Evolutionary conservation across 2,329 filamentous ascomycete genomes (phyloP), one percentile per base, ranked within the genome.

Genomic region (Orbilia oligospora): DNA sequence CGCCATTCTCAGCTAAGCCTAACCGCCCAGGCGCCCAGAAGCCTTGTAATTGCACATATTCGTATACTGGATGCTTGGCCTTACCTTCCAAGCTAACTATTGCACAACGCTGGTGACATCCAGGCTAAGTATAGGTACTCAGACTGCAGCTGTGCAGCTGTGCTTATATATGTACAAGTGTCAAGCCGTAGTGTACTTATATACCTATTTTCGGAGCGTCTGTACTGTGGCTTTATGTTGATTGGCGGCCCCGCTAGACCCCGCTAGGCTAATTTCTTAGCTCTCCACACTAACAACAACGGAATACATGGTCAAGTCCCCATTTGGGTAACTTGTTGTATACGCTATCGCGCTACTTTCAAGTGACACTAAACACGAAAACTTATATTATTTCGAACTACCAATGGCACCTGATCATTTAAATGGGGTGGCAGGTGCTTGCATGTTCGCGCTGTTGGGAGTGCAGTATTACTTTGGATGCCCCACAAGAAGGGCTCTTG

Each of bases 21-120:
- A 56, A 22, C 2, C 53, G 53, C 53, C 53, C 16, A 58, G 53
- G 38, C 53, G 53, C 53, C n/a, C 18, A 58, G 53, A 22, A 58
- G 38, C 53, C 53, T 58, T 58, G 30, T 58, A n/a, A n/a, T 30
- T 22, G 30, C 30, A 58, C n/a, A 22, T n/a, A 14, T 5, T 56
- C 53, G 16, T 38, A 10, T 36, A 1, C 1, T 56, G 30, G 14
- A 20, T 36, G 53, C 27, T 58, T 58, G 24, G 51, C 33, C 24
- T 55, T 12, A 16, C 51, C 9, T 18, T 30, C 51, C 24, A 55
- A 55, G 24, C 14, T n/a, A n/a, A n/a, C n/a, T 20, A 1, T 16
- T 46, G n/a, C 3, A 46, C 44, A 6, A 20, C 4, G 6, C 38
- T 33, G 33, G 30, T 20, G 18, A 58, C 53, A 38, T 56, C 27